These are phyloP conservation scores for Leucogyrophana mollusca DNA, from an alignment of 768 basidiomycete genomes.

Conservation along the genomic window DNA sequence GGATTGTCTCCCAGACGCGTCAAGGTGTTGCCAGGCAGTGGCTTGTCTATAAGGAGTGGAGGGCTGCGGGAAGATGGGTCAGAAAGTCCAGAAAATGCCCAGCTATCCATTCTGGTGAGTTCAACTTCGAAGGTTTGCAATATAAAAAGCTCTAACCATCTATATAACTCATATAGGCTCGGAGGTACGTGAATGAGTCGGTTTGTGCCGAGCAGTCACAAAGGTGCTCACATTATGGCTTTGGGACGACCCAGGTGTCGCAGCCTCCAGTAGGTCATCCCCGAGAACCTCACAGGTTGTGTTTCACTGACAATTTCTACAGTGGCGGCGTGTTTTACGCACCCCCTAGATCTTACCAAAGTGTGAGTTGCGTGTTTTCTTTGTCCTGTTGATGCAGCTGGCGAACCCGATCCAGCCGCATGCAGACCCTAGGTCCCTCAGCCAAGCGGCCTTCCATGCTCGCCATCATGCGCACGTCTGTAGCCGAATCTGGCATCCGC, in stretches of 20 bases:
- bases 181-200: conserved; percentile 45
- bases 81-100: conserved; percentile 20
- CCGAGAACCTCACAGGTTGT: background rate
- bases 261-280: conserved; percentile 57
- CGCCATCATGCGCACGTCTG: conserved; percentile 59
- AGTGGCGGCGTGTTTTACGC: conserved; percentile 83
- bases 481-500: conserved; percentile 64
- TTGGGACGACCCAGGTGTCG: conserved; percentile 43
- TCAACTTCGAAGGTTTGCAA: background rate
- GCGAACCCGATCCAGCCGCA: conserved; percentile 48
- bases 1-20: too few species aligned
- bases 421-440: conserved; percentile 68
- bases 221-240: conserved; percentile 10
- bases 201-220: background rate
- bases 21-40: background rate
- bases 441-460: conserved; percentile 63
- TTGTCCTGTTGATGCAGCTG: conserved; percentile 1
- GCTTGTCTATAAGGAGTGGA: conserved; percentile 15
- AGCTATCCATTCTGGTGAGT: conserved; percentile 32
- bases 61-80: conserved; percentile 2
- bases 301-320: conserved; percentile 7
- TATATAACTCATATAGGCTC: conserved; percentile 45
- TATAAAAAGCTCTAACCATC: conserved; percentile 1
- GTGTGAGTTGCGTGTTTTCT: conserved; percentile 47
- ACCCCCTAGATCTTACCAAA: conserved; percentile 85